Percentiles rank a stretch among this genome's conserved stretches.
Conservation (phyloP, 805 yeast genomes). For the Lachancea nothofagi region DNA sequence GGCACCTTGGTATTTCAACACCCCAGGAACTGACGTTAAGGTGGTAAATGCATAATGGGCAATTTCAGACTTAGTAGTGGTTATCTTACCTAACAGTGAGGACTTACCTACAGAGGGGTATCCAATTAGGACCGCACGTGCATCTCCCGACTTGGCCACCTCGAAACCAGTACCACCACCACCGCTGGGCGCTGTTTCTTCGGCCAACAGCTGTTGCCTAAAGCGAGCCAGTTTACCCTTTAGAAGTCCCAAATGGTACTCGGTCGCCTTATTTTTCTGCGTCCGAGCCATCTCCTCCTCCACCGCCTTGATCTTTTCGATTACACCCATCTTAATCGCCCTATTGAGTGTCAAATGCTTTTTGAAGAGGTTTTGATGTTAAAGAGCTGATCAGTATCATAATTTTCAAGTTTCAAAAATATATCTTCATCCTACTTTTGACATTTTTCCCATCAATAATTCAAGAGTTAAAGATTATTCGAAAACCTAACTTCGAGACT, state of each 20-base stretch:
- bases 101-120: slow-evolving; percentile 98
- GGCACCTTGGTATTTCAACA: slow-evolving; percentile 90
- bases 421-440: too few relatives aligned
- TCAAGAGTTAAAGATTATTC: too few relatives aligned
- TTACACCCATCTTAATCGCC: slow-evolving; percentile 29
- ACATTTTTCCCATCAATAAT: too few relatives aligned
- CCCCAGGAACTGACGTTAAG: slow-evolving; percentile 94
- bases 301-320: slow-evolving; percentile 79
- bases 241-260: slow-evolving; percentile 88
- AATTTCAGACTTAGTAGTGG: slow-evolving; percentile 90
- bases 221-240: slow-evolving; percentile 93
- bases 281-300: slow-evolving; percentile 92
- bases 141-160: slow-evolving; percentile 93
- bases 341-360: neutral
- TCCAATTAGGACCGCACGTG: slow-evolving; percentile 90
- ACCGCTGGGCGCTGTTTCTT: slow-evolving; percentile 63
- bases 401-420: neutral
- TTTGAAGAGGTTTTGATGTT: neutral
- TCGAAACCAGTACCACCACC: slow-evolving; percentile 88
- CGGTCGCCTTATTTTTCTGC: slow-evolving; percentile 96
- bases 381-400: neutral
- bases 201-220: slow-evolving; percentile 86
- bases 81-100: slow-evolving; percentile 78
- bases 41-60: slow-evolving; percentile 96
- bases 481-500: too few relatives aligned